Conservation (phyloP, 306 rosid genomes). For the Crataegus laevigata region DNA sequence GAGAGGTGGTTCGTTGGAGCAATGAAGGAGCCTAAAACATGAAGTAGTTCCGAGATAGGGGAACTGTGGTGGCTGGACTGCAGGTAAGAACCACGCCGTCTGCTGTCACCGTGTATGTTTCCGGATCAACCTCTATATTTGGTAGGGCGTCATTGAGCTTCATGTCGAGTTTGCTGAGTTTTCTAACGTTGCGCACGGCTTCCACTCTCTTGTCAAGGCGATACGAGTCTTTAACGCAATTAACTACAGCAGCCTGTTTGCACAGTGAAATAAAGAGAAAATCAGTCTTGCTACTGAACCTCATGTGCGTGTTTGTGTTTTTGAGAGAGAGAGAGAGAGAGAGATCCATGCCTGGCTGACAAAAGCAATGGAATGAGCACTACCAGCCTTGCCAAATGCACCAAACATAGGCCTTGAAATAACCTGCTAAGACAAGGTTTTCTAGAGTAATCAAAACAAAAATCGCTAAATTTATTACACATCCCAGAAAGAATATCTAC, state of each 20-base stretch:
- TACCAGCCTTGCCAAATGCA: slow-evolving; percentile 80
- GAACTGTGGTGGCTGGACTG: slow-evolving; percentile 52
- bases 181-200: slow-evolving; percentile 62
- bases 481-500: background rate
- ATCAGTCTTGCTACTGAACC: background rate
- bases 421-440: slow-evolving; percentile 39
- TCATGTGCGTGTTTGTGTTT: too few relatives aligned
- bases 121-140: slow-evolving; percentile 75
- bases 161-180: slow-evolving; percentile 79
- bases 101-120: slow-evolving; percentile 63
- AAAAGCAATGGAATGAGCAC: slow-evolving; percentile 71
- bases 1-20: background rate
- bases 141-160: slow-evolving; percentile 79
- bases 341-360: slow-evolving; percentile 76
- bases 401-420: slow-evolving; percentile 87
- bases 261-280: background rate
- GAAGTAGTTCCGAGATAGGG: slow-evolving; percentile 77
- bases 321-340: slow-evolving; percentile 14
- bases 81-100: slow-evolving; percentile 72
- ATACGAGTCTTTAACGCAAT: slow-evolving; percentile 50
- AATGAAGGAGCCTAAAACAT: slow-evolving; percentile 39
- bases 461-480: background rate
- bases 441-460: background rate
- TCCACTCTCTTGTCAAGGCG: slow-evolving; percentile 63
- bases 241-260: slow-evolving; percentile 52